Evolutionary conservation across 2,329 filamentous ascomycete species (phyloP), one percentile per base, ranked within the genome.

Genomic region (Aspergillus phoenicis): DNA sequence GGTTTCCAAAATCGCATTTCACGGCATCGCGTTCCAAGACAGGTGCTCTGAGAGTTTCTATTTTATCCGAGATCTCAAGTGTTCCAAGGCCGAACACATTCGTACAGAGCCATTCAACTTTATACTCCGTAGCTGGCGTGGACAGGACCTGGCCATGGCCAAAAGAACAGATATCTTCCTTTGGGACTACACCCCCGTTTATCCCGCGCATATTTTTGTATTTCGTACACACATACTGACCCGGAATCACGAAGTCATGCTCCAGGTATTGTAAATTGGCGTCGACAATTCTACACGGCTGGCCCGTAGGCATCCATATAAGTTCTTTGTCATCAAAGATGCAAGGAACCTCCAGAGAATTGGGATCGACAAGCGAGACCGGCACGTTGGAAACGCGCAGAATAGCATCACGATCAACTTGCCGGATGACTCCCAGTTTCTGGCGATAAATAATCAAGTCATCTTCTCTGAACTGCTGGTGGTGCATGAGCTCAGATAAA

Each of bases 361-460:
- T 75, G 8, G 86, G 77, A 3, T 83, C 78, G 8, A 87, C 85
- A 2, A 87, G 80, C 33, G 82, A 45, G 17, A 45, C 22, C 8
- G 24, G 26, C 52, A 81, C 81, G 68, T 87, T 82, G 6, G 75
- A 68, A 11, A 87, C 76, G 45, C 77, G 79, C 26, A 88, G 62
- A 2, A 82, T 77, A 13, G 86, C 76, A 55, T 83, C 80, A 52
- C 83, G 78, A 30, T 78, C 75, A 48, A 83, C 75, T 2, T 80
- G 76, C 54, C 82, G 77, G 4, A 88, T 79, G 10, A 80, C 72
- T 1, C 86, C 86, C 4, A 87, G 69, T 82, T 85, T 87, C 64
- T 84, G 79, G 17, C 81, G 75, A 68, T 83, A 84, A 11, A 86
- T 75, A 22, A 87, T 76, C 33, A 83, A 75, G 56, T 84, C 82